Evolutionary conservation across 768 basidiomycete species (phyloP), one percentile per base, ranked within the genome.

Genomic region (Leccinum broughii): DNA sequence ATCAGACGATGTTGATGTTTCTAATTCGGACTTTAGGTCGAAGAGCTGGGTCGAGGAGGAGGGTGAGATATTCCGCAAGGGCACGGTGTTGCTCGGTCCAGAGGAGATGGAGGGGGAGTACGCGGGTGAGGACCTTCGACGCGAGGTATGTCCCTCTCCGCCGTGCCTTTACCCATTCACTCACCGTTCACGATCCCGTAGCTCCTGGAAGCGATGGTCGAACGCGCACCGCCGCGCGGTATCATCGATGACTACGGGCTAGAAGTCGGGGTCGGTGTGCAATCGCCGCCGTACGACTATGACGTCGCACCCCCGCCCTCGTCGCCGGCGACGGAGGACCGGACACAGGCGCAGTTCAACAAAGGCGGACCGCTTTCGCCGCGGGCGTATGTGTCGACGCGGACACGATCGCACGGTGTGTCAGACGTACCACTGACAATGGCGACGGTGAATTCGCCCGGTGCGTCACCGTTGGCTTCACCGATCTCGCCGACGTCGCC

Each of bases 31-130:
- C 17, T 0, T 15, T 54, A 89, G 91, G 52, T 90, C 89, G 26
- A 80, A 86, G 64, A 86, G 81, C 55, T 92, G 91, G 88, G 89
- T 95, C 0, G 91, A 87, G 57, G 97, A 98, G 71, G 97, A 99
- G 72, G 94, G 94, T 0, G 96, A 98, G 75, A 90, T 98, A 44
- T 99, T 98, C 78, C 81, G 95, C 46, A 95, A 96, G 69, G 94
- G 95, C 0, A 85, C 83, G 10, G 88, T 88, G 3, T 77, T 98
- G 20, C 78, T 93, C 9, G 87, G 87, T 1, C 86, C 85, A 7
- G 92, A 90, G 66, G 93, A 95, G 72, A 91, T 94, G 85, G 93
- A 95, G 66, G 88, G 86, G 0, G 93, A 93, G 66, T 92, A 88
- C 67, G 90, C 85, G 15, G 92, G 94, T 0, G 95, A 97, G 70